phyloP scores from a whole-genome alignment of 2,329 filamentous ascomycete genomes.

The Mycosphaerella sp. region DNA sequence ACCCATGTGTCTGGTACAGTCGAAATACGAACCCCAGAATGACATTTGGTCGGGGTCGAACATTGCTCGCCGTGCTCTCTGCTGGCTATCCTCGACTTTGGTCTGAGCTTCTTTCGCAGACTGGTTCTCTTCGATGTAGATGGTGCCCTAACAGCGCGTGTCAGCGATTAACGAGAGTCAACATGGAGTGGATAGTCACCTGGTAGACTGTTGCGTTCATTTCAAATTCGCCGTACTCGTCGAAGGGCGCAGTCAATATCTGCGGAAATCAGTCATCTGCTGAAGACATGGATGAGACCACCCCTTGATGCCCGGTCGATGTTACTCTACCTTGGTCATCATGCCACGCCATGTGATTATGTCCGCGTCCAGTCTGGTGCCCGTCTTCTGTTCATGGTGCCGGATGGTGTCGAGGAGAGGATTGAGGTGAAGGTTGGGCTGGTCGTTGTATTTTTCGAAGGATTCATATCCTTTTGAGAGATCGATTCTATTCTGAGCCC shows the following conservation, averaged over 20 bases:
- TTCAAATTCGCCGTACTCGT: conserved; percentile 80
- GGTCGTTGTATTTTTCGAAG: conserved; percentile 71
- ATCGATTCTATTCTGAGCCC: conserved; percentile 50
- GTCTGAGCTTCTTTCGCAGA: conserved; percentile 60
- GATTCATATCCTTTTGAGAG: conserved; percentile 73
- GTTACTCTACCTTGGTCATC: conserved; percentile 76
- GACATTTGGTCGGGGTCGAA: conserved; percentile 74
- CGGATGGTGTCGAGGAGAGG: conserved; percentile 71
- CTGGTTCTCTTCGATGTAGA: conserved; percentile 82
- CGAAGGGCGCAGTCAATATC: conserved; percentile 82
- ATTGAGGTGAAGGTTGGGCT: conserved; percentile 82
- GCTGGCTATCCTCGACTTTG: conserved; percentile 37
- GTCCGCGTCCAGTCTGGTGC: conserved; percentile 52
- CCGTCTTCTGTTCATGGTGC: conserved; percentile 60
- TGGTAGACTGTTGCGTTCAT: conserved; percentile 94
- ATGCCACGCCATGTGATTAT: conserved; percentile 93
- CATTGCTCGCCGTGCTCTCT: conserved; percentile 45
- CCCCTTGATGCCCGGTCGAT: background rate
- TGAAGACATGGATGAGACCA: background rate
- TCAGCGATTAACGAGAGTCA: conserved; percentile 29
- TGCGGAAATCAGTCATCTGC: conserved; percentile 34
- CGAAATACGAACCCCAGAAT: conserved; percentile 65
- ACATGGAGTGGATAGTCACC: conserved; percentile 50
- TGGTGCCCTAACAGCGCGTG: conserved; percentile 19
- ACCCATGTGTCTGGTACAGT: background rate